A percentile compares a stretch with the other conserved stretches of the same genome.
phyloP scores from a whole-genome alignment of 164 flowering plant species.

The Taxillus chinensis region DNA sequence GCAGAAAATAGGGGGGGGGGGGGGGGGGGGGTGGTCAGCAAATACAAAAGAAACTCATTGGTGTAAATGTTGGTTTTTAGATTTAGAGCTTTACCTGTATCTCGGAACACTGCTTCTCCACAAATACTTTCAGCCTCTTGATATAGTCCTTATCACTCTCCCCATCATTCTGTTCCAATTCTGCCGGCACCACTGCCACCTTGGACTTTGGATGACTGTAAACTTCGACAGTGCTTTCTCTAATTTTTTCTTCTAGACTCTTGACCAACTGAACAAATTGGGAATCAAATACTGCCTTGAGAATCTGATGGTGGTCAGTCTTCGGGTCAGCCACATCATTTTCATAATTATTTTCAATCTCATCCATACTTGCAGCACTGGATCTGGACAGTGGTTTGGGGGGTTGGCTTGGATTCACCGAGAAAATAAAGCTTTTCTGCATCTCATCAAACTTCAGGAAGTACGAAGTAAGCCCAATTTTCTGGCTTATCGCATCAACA shows the following conservation, averaged over 20 bases:
- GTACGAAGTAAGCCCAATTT: conserved; percentile 74
- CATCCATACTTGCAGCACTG: conserved; percentile 59
- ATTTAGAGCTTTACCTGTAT: conserved; percentile 56
- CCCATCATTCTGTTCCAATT: conserved; percentile 65
- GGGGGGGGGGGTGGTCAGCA: not conserved
- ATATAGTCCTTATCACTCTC: conserved; percentile 73
- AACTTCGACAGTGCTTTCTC: conserved; percentile 67
- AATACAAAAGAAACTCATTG: not conserved
- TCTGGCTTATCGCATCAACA: conserved; percentile 83
- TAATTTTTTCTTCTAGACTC: conserved; percentile 55
- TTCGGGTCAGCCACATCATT: conserved; percentile 26
- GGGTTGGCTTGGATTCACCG: conserved; percentile 31
- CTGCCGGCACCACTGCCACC: conserved; percentile 81
- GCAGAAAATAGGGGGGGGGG: not conserved
- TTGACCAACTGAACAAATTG: conserved; percentile 47
- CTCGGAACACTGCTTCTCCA: conserved; percentile 84
- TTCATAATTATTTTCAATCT: conserved; percentile 52
- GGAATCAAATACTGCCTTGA: conserved; percentile 50
- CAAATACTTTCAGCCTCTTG: conserved; percentile 61
- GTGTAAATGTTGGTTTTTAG: not conserved
- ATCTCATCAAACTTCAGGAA: conserved; percentile 76
- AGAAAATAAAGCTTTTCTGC: conserved; percentile 53
- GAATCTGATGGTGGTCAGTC: conserved; percentile 57
- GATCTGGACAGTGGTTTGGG: conserved; percentile 65
- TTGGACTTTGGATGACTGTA: conserved; percentile 72